These are phyloP conservation scores for Schizochytrium sp. DNA, from an alignment of 108 stramenopile species.

Conservation along the genomic window DNA sequence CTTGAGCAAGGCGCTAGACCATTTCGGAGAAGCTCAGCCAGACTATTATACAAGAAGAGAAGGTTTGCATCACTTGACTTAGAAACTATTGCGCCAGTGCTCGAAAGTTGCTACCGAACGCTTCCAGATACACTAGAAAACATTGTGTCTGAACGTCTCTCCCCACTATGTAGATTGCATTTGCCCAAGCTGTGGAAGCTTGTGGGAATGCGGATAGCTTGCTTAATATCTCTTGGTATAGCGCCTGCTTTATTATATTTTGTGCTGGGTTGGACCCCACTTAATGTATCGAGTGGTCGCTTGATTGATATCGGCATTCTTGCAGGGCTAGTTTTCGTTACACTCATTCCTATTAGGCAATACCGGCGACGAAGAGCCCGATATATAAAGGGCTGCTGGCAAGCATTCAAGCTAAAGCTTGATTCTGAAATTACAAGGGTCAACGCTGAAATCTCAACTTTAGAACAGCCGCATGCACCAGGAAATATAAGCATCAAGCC, in stretches of 20 bases:
- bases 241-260: background rate
- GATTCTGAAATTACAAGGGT: background rate
- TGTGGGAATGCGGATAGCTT: background rate
- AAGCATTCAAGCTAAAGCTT: background rate
- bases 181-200: conserved; percentile 44
- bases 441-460: background rate
- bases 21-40: background rate
- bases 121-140: background rate
- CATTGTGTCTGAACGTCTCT: background rate
- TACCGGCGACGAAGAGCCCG: background rate
- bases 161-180: background rate
- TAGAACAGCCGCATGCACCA: background rate
- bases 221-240: background rate
- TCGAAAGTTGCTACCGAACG: background rate
- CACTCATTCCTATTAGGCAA: background rate
- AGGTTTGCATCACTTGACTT: background rate
- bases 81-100: background rate
- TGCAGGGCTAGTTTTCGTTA: background rate
- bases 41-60: background rate
- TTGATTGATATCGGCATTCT: conserved; percentile 5
- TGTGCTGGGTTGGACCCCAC: background rate
- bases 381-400: background rate
- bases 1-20: background rate
- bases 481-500: background rate
- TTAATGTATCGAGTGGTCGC: background rate